Evolutionary conservation across 2,329 filamentous ascomycete genomes (phyloP).

Genomic region (Sporothrix pallida): DNA sequence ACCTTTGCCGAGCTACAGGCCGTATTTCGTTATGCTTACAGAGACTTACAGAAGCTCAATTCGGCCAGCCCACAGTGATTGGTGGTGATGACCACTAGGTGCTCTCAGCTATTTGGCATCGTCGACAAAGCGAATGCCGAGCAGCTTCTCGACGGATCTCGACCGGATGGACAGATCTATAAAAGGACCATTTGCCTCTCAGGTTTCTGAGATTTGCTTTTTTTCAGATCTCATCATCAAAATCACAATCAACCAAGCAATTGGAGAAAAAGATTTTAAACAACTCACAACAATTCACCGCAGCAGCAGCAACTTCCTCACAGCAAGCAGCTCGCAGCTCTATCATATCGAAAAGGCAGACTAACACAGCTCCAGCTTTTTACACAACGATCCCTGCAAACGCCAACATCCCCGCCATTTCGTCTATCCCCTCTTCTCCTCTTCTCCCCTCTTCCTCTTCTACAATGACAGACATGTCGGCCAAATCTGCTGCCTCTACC

Average conservation of each 20-base stretch:
- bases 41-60: constrained; percentile 28
- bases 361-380: neutral
- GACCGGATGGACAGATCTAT: constrained; percentile 36
- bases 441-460: neutral
- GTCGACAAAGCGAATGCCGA: neutral
- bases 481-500: constrained; percentile 39
- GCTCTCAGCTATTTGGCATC: neutral
- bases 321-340: neutral
- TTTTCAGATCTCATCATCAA: constrained; percentile 40
- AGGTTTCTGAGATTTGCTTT: constrained; percentile 41
- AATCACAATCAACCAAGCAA: constrained; percentile 39
- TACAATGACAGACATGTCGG: constrained; percentile 33
- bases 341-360: neutral
- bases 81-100: constrained; percentile 14
- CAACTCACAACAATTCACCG: neutral
- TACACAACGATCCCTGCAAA: neutral
- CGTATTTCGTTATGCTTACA: constrained; percentile 24
- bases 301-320: neutral
- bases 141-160: constrained; percentile 36
- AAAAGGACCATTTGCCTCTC: constrained; percentile 45
- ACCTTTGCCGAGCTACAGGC: neutral
- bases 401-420: constrained; percentile 12
- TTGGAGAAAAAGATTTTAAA: neutral
- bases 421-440: constrained; percentile 1
- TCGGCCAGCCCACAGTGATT: neutral